Evolutionary conservation across 2,329 filamentous ascomycete species (phyloP).

Genomic region (Fusarium transvaalense): DNA sequence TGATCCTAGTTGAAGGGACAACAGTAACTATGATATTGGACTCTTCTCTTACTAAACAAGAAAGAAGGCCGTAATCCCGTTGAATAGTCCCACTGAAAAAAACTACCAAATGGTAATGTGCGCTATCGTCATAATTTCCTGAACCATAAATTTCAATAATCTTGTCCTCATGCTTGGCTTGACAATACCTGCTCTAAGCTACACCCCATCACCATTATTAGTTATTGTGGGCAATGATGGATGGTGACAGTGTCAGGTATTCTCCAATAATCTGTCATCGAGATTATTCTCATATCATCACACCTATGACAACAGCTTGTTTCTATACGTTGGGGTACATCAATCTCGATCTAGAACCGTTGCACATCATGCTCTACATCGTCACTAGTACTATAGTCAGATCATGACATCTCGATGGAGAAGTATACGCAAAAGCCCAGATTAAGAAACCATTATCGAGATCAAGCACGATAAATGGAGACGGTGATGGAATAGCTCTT

Average conservation of each 20-base stretch:
- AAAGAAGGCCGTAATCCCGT: rapidly evolving
- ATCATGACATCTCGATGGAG: constrained; percentile 3
- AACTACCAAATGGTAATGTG: background rate
- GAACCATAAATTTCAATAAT: constrained; percentile 30
- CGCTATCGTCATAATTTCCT: background rate
- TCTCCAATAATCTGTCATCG: background rate
- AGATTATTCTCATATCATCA: background rate
- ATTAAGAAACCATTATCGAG: constrained; percentile 5
- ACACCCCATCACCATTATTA: background rate
- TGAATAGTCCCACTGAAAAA: background rate
- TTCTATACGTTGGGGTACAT: background rate
- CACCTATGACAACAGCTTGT: constrained; percentile 6
- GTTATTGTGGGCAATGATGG: background rate
- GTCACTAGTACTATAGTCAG: background rate
- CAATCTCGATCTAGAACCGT: constrained; percentile 15
- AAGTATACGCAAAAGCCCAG: background rate
- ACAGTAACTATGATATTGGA: background rate
- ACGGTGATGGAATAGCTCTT: background rate
- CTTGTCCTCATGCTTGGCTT: background rate
- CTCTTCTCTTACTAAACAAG: background rate
- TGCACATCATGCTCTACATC: constrained; percentile 2
- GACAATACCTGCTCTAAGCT: background rate
- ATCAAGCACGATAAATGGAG: constrained; percentile 10
- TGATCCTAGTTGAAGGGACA: background rate
- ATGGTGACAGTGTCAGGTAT: background rate